Evolutionary conservation across 2,329 filamentous ascomycete genomes (phyloP), one percentile per base, ranked within the genome.

Genomic region (Achaetomium macrosporum): DNA sequence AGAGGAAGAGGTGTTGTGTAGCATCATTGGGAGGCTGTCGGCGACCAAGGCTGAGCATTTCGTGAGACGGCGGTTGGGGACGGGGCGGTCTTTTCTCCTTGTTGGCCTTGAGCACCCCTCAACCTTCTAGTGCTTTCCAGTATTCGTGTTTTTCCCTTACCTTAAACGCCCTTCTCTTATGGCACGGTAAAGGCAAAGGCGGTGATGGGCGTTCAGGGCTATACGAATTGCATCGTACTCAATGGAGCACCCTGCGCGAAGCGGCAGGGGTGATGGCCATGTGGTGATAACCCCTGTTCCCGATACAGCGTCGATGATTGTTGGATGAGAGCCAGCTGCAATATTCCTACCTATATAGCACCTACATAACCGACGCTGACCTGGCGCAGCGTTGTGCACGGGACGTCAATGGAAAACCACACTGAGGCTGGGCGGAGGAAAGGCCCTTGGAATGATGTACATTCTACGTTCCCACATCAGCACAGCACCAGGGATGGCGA

Each of bases 1-100:
- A 46, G 44, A 52, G 42, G 47, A 41, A 45, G 41, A 29, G 25
- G 35, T 37, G 35, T 37, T n/a, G n/a, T n/a, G 35, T 37, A 37
- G 35, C 35, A 37, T 37, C 35, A 37, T 37, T 16, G 35, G 35
- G 25, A n/a, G 17, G 25, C 25, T 25, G 4, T 30, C n/a, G 20
- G 30, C 17, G 44, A 15, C 16, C 25, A 3, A 25, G 19, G 40
- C 20, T 25, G 40, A 11, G 19, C 12, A 13, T 25, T 42, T 37
- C 4, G 15, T 13, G 40, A 13, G 40, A 17, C 13, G 17, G 17
- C 11, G 40, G 37, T 13, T 13, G 17, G 12, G 20, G 11, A 25
- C 11, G 17, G 17, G 7, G 40, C 10, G 19, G 17, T 42, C 3
- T 25, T 7, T 42, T 17, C 15, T 20, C 13, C n/a, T 25, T 25